phyloP scores from a whole-genome alignment of 352 stramenopile species.

The Phytophthora sp. region DNA sequence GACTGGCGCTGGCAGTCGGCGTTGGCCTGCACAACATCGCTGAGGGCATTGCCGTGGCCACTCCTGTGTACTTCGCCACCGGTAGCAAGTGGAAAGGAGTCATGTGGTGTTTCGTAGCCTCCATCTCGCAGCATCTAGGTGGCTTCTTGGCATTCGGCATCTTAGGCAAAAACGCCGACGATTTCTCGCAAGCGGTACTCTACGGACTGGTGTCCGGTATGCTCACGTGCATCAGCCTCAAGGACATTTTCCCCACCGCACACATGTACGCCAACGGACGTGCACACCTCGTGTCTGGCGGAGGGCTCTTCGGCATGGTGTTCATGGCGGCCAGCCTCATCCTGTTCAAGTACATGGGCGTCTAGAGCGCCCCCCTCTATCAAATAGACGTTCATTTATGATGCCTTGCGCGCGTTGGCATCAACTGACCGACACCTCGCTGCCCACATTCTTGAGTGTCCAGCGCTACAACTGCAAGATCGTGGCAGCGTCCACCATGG shows the following conservation, averaged over 20 bases:
- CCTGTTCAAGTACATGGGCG: conserved; percentile 77
- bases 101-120: conserved; percentile 88
- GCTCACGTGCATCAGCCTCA: conserved; percentile 93
- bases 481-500: background rate
- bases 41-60: conserved; percentile 93
- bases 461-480: background rate
- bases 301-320: conserved; percentile 86
- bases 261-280: conserved; percentile 87
- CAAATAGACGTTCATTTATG: conserved; percentile 4
- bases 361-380: conserved; percentile 20
- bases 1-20: conserved; percentile 89
- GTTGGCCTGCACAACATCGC: conserved; percentile 97
- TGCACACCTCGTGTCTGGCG: conserved; percentile 77
- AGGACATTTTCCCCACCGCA: conserved; percentile 92
- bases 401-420: no score
- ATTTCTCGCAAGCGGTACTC: conserved; percentile 78
- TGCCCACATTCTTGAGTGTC: background rate
- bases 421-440: background rate
- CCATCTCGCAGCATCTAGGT: conserved; percentile 86
- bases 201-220: conserved; percentile 94
- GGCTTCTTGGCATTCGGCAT: conserved; percentile 85
- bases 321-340: conserved; percentile 91
- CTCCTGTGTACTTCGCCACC: conserved; percentile 97
- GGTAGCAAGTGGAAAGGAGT: conserved; percentile 93
- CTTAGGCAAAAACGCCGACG: conserved; percentile 48